Percentiles rank a stretch among this genome's conserved stretches.
phyloP scores from a whole-genome alignment of 139 green algal species.

The Zygnema cylindricum region DNA sequence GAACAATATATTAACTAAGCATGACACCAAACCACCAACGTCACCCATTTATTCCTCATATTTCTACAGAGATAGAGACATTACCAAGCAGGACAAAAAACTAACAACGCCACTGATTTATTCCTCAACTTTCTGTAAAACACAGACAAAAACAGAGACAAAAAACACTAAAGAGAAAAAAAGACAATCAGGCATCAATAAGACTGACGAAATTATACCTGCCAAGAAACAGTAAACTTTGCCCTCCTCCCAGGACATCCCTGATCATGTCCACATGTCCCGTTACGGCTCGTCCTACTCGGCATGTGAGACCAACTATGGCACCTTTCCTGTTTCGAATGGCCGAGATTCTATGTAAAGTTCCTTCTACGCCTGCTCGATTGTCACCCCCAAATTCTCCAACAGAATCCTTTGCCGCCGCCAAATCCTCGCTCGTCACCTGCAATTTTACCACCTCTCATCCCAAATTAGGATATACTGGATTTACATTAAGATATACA shows the following conservation, averaged over 20 bases:
- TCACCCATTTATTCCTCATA: too few relatives aligned
- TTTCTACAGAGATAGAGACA: too few relatives aligned
- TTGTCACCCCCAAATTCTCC: conserved; percentile 88
- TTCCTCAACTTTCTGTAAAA: conserved; percentile 17
- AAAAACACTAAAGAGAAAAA: too few relatives aligned
- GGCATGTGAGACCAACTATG: conserved; percentile 94
- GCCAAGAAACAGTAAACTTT: conserved; percentile 60
- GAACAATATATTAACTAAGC: too few relatives aligned
- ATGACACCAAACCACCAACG: too few relatives aligned
- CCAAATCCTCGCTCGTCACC: conserved; percentile 74
- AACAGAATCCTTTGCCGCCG: conserved; percentile 68
- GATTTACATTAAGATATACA: too few relatives aligned
- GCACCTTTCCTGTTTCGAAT: conserved; percentile 85
- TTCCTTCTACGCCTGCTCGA: conserved; percentile 78
- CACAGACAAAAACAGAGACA: background rate
- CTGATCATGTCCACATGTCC: conserved; percentile 93
- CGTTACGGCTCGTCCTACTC: conserved; percentile 89
- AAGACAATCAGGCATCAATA: conserved; percentile 29
- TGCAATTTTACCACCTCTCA: conserved; percentile 31
- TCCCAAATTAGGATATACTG: too few relatives aligned
- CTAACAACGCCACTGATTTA: too few relatives aligned
- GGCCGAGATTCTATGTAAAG: conserved; percentile 82
- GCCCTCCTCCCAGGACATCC: conserved; percentile 79
- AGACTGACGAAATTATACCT: conserved; percentile 21
- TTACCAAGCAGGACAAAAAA: too few relatives aligned